Evolutionary conservation across 352 stramenopile species (phyloP).

Genomic region (Pythium dissotocum): DNA sequence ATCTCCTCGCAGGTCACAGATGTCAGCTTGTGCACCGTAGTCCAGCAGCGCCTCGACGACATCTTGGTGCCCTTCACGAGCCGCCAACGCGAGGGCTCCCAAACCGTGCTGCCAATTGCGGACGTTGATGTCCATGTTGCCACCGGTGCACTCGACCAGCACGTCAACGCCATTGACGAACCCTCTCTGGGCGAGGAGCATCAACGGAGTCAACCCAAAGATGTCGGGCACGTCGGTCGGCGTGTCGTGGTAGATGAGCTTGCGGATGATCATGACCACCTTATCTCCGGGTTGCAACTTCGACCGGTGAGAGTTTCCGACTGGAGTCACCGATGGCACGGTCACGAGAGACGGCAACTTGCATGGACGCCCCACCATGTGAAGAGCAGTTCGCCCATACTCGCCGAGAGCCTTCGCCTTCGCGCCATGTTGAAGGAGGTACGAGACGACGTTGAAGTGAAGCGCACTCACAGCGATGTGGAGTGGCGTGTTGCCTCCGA

Average conservation of each 20-base stretch:
- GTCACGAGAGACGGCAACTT: conserved; percentile 44
- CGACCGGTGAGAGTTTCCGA: conserved; percentile 25
- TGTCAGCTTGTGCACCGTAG: conserved; percentile 71
- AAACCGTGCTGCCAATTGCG: conserved; percentile 84
- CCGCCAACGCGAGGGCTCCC: conserved; percentile 70
- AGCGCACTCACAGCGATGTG: conserved; percentile 78
- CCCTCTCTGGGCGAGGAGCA: conserved; percentile 75
- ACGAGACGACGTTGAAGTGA: conserved; percentile 88
- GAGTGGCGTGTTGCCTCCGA: conserved; percentile 74
- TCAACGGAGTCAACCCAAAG: conserved; percentile 81
- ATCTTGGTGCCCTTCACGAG: conserved; percentile 59
- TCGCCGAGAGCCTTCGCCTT: conserved; percentile 78
- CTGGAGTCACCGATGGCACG: conserved; percentile 29
- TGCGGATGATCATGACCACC: conserved; percentile 80
- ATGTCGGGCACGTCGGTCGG: conserved; percentile 69
- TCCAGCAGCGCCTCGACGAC: conserved; percentile 84
- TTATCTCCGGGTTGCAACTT: conserved; percentile 53
- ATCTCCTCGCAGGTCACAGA: conserved; percentile 64
- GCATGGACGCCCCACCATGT: conserved; percentile 78
- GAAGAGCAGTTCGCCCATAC: conserved; percentile 65
- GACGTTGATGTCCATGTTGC: conserved; percentile 69
- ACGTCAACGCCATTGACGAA: conserved; percentile 72
- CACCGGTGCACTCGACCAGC: conserved; percentile 64
- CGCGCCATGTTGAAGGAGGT: conserved; percentile 82
- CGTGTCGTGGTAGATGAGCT: conserved; percentile 73